Evolutionary conservation across 805 yeast species (phyloP).

Genomic region (Naumovozyma castellii): DNA sequence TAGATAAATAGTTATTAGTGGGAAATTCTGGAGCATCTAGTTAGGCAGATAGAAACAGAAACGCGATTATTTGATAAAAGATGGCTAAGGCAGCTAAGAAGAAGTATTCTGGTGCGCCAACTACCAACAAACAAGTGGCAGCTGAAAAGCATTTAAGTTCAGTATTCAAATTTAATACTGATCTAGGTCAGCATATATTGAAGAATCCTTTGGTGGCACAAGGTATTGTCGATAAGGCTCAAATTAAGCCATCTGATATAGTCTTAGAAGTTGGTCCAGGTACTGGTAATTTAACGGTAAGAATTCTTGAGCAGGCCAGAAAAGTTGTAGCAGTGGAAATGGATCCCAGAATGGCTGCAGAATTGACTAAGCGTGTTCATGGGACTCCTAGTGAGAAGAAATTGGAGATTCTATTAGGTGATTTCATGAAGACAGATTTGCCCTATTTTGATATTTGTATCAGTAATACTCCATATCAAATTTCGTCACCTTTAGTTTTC

Average conservation of each 20-base stretch:
- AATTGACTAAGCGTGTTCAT: conserved; percentile 91
- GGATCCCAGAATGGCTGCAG: conserved; percentile 99
- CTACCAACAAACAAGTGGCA: conserved; percentile 49
- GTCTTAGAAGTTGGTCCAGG: conserved; percentile 98
- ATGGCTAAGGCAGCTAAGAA: conserved; percentile 62
- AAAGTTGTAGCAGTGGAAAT: conserved; percentile 95
- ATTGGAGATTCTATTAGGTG: conserved; percentile 85
- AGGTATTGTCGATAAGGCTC: conserved; percentile 95
- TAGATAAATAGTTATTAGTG: too few species aligned
- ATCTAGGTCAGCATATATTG: conserved; percentile 91
- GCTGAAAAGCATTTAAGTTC: conserved; percentile 58
- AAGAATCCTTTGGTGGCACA: conserved; percentile 96
- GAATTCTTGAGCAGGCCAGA: conserved; percentile 83
- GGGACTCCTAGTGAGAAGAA: conserved; percentile 92
- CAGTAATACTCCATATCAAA: conserved; percentile 95
- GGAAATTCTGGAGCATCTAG: too few species aligned
- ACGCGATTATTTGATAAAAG: too few species aligned
- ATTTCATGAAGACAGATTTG: conserved; percentile 88
- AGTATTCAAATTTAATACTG: conserved; percentile 94
- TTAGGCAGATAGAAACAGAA: too few species aligned
- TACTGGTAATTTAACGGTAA: conserved; percentile 93
- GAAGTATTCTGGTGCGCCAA: conserved; percentile 42
- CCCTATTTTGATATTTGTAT: conserved; percentile 95
- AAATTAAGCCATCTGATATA: conserved; percentile 80
- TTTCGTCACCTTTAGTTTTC: conserved; percentile 92